These are phyloP conservation scores for Trichaptum fuscoviolaceum DNA, from an alignment of 768 basidiomycete genomes.

Conservation along the genomic window DNA sequence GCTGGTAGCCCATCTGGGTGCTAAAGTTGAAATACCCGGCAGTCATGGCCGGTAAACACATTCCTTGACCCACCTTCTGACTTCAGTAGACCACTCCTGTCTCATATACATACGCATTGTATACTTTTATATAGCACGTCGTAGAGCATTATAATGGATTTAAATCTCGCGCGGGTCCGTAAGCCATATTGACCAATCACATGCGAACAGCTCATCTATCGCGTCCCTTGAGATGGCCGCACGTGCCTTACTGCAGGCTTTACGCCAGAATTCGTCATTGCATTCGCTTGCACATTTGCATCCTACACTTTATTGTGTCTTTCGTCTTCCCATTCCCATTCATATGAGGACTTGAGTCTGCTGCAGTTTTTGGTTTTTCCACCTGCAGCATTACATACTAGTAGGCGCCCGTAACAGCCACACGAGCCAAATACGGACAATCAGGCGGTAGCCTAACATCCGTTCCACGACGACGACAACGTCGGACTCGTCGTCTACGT, in stretches of 20 bases:
- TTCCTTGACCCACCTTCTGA: neutral
- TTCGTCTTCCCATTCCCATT: neutral
- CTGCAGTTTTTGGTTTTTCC: neutral
- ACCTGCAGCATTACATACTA: neutral
- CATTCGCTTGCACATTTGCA: neutral
- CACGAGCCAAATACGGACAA: neutral
- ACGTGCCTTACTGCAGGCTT: neutral
- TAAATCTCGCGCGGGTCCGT: no score
- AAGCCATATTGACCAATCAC: neutral
- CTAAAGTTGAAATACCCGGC: slow-evolving; percentile 18
- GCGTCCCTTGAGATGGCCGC: neutral
- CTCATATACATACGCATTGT: neutral
- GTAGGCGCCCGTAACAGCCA: neutral
- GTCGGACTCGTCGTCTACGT: slow-evolving; percentile 1
- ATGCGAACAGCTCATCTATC: neutral
- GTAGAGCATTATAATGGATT: neutral
- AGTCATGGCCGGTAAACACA: neutral
- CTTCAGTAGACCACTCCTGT: neutral
- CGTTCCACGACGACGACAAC: slow-evolving; percentile 3
- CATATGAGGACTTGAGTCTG: neutral
- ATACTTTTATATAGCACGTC: neutral
- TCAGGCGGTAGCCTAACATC: neutral
- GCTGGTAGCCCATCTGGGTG: slow-evolving; percentile 46
- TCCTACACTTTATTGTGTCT: neutral
- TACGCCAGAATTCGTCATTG: neutral